Conservation (phyloP, 2,329 filamentous ascomycete species). For the Cercospora sojina region DNA sequence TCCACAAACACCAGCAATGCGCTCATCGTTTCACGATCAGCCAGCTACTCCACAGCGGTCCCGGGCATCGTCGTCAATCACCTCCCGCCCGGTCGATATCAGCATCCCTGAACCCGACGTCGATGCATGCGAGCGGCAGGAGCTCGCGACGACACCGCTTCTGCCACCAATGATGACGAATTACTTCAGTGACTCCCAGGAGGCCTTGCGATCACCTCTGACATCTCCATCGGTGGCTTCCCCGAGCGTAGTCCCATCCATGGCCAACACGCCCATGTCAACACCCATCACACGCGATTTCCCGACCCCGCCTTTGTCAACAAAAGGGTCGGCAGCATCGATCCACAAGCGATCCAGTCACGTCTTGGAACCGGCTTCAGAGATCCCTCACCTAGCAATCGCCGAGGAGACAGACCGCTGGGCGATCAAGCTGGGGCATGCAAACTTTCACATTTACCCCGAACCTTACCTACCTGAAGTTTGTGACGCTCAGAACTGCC, state of each 20-base stretch:
- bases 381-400: constrained; percentile 65
- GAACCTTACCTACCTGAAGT: constrained; percentile 71
- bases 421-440: constrained; percentile 82
- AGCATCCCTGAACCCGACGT: constrained; percentile 40
- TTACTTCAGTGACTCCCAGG: constrained; percentile 51
- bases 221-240: constrained; percentile 79
- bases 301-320: constrained; percentile 72
- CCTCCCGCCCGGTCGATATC: constrained; percentile 26
- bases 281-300: constrained; percentile 50
- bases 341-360: constrained; percentile 55
- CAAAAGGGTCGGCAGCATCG: constrained; percentile 74
- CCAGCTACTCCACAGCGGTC: constrained; percentile 22
- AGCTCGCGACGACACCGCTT: constrained; percentile 76
- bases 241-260: constrained; percentile 46
- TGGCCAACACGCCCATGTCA: constrained; percentile 49
- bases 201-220: constrained; percentile 72
- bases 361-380: constrained; percentile 56
- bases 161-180: constrained; percentile 76
- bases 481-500: constrained; percentile 59
- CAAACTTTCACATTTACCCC: constrained; percentile 86
- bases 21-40: constrained; percentile 14
- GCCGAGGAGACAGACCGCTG: constrained; percentile 55
- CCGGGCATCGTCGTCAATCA: constrained; percentile 18
- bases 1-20: constrained; percentile 30
- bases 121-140: constrained; percentile 52